Conservation (phyloP, 2,329 filamentous ascomycete genomes). For the Byssoonygena ceratinophila region DNA sequence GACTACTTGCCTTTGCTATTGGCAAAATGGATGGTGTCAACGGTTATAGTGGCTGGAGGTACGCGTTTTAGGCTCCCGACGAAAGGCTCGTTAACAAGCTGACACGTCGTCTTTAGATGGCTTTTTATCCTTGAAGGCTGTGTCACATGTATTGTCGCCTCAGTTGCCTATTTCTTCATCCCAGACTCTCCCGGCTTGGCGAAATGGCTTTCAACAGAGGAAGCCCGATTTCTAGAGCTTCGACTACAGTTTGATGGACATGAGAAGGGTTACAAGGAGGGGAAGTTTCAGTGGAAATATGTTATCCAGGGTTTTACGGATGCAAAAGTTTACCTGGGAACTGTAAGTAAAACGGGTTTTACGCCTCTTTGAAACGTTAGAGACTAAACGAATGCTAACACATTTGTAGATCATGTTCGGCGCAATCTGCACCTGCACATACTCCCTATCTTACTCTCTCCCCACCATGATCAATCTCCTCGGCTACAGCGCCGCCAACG, state of each 20-base stretch:
- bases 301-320: slow-evolving; percentile 58
- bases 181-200: slow-evolving; percentile 65
- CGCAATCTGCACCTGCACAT: slow-evolving; percentile 7
- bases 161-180: slow-evolving; percentile 54
- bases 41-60: slow-evolving; percentile 46
- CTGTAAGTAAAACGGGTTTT: not conserved
- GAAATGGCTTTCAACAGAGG: slow-evolving; percentile 59
- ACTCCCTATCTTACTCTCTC: slow-evolving; percentile 1
- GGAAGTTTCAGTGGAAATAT: slow-evolving; percentile 51
- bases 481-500: slow-evolving; percentile 30
- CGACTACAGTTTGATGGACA: slow-evolving; percentile 53
- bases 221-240: slow-evolving; percentile 55
- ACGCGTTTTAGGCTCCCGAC: not conserved
- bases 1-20: slow-evolving; percentile 45
- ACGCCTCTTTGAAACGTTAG: not conserved
- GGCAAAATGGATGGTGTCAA: slow-evolving; percentile 45
- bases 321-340: slow-evolving; percentile 29
- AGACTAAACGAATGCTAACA: not conserved
- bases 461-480: slow-evolving; percentile 11
- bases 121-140: slow-evolving; percentile 52
- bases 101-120: slow-evolving; percentile 27
- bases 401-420: slow-evolving; percentile 5
- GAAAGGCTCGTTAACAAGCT: not conserved
- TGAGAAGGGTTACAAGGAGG: slow-evolving; percentile 44
- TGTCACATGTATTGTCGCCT: slow-evolving; percentile 51